A percentile compares a stretch with the other conserved stretches of the same genome.
Conservation (phyloP, 345 rosid species). For the Eucalyptus shirleyi region DNA sequence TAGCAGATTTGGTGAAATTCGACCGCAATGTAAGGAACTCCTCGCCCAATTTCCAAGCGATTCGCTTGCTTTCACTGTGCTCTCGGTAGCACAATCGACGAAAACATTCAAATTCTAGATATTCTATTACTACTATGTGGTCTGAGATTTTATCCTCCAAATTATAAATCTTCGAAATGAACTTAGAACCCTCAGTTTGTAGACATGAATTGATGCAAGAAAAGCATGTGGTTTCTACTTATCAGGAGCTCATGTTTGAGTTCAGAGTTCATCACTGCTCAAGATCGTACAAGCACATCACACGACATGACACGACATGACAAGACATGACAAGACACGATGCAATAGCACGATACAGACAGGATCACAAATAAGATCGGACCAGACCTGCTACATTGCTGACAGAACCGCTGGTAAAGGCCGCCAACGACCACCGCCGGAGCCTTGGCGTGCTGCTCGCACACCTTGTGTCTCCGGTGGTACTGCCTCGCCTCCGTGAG, state of each 20-base stretch:
- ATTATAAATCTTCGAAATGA: neutral
- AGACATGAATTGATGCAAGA: neutral
- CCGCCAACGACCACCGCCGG: constrained; percentile 48
- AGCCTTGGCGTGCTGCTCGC: constrained; percentile 70
- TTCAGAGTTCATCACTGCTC: neutral
- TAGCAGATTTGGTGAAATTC: neutral
- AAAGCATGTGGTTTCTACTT: neutral
- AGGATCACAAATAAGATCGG: neutral
- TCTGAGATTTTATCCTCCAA: neutral
- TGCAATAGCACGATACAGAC: neutral
- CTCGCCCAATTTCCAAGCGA: neutral
- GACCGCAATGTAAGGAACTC: neutral
- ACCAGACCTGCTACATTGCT: constrained; percentile 72
- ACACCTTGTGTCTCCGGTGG: constrained; percentile 65
- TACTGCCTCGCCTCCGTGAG: constrained; percentile 45
- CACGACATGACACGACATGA: no score
- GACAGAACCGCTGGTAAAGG: constrained; percentile 55
- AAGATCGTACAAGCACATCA: neutral
- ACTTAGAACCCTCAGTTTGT: neutral
- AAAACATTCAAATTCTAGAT: neutral
- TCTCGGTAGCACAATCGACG: neutral
- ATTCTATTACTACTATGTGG: neutral
- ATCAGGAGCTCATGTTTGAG: neutral
- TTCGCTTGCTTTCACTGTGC: neutral
- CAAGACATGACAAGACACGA: fast-evolving